Evolutionary conservation across 805 yeast species (phyloP).

Genomic region (Wickerhamomyces bisporus): DNA sequence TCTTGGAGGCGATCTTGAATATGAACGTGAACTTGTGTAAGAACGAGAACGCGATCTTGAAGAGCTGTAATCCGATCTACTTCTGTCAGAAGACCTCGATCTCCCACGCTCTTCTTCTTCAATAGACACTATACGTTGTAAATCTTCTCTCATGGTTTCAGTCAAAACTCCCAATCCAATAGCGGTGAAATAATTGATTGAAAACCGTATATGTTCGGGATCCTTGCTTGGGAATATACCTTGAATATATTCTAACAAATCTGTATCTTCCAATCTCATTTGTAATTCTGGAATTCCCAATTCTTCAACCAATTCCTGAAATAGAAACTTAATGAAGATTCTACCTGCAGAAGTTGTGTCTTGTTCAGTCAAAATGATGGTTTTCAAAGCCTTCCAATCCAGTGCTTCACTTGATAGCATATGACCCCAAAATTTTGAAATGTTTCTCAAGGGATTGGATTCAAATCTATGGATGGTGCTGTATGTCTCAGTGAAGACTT

Average conservation of each 20-base stretch:
- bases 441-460: conserved; percentile 66
- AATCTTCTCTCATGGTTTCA: conserved; percentile 66
- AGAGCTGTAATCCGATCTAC: conserved; percentile 8
- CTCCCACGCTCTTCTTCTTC: conserved; percentile 14
- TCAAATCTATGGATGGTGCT: conserved; percentile 59
- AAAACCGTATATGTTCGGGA: conserved; percentile 57
- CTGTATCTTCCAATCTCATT: conserved; percentile 46
- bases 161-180: conserved; percentile 84
- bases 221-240: conserved; percentile 63
- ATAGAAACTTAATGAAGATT: conserved; percentile 73
- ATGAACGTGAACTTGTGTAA: conserved; percentile 15
- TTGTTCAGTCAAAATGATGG: conserved; percentile 57
- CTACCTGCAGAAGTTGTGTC: conserved; percentile 77
- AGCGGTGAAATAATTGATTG: conserved; percentile 90
- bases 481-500: conserved; percentile 53
- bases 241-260: conserved; percentile 39
- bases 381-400: conserved; percentile 55
- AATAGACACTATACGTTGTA: conserved; percentile 28
- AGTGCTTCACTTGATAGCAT: conserved; percentile 65
- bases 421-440: conserved; percentile 86
- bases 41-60: conserved; percentile 14
- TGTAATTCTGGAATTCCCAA: conserved; percentile 53
- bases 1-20: conserved; percentile 20
- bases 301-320: conserved; percentile 75
- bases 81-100: conserved; percentile 20